Evolutionary conservation across 2,329 filamentous ascomycete genomes (phyloP), one percentile per base, ranked within the genome.

Genomic region (Hypoxylon sp.): DNA sequence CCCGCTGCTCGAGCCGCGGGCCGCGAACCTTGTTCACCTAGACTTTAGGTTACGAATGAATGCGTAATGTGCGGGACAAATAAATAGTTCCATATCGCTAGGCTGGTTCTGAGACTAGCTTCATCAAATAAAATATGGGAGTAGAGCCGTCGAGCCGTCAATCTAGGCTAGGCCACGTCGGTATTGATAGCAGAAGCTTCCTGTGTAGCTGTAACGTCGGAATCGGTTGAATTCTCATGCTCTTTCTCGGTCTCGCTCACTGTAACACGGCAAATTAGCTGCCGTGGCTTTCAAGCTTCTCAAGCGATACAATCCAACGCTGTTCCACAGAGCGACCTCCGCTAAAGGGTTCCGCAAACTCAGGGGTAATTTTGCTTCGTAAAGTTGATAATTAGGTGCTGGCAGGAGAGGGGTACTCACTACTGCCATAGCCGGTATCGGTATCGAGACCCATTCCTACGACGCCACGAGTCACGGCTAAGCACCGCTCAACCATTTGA

Each of bases 371-470:
- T 6, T 48, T 34, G 7, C 7, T 41, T 16, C 21, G 19, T 25
- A 41, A 11, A 45, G 43, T 12, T 43, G 21, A 9, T 4, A 27
- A 46, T 47, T 23, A 55, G 29, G 34, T 27, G n/a, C n/a, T 27
- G 37, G 50, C 29, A 46, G 43, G 37, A 50, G 41, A 45, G 39
- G 11, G 34, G 14, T 41, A 65, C 67, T 70, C 41, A 70, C 67
- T 85, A 67, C 82, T 88, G 50, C 82, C 86, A 74, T 89, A 89
- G 6, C 87, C 87, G 1, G 84, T 80, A 37, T 78, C 76, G 3
- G 75, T 83, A 70, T 90, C 88, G 11, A 80, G 77, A 61, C 88
- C 84, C 83, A 90, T 88, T 7, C 87, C 87, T 6, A 88, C 82
- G 37, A 87, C 78, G 52, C 79, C 82, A 74, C 86, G 87, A 12